Base-by-base conservation (phyloP, 1,284 basidiomycete species). In the Irpex sp. region DNA sequence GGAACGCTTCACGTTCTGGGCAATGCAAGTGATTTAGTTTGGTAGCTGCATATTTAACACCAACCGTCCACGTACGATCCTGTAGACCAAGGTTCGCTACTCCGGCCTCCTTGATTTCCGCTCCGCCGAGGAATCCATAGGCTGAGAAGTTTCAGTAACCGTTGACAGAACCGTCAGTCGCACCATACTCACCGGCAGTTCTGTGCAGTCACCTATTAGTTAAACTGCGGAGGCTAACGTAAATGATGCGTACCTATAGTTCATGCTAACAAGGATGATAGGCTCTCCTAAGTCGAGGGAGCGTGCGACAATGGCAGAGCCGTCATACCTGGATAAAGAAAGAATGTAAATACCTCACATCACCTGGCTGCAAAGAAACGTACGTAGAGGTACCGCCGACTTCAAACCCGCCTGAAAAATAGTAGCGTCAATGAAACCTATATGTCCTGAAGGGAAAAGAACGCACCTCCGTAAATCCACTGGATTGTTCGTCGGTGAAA, bases 391-490 rank as follows among this genome's bases (percentile, higher is more conserved):
- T 62, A 11, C 64, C 63, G 31, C 70, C 70, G 65, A 73, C 64
- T 60, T 75, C 72, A 57, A 76, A 75, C 4, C 74, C 74, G 34
- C 72, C 72, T 72, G 36, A 26, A 56, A 17, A 34, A 36, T 26
- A 38, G 3, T 26, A 26, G 26, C 38, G 17, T 48, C 31, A 9
- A 51, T 15, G 62, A 57, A 11, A 15, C 7, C 11, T 51, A n/a
- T 7, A 17, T 7, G 48, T 7, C 55, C 36, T 8, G n/a, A 69
- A 59, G 63, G 62, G 19, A 37, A 21, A 48, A 4, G 75, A 15
- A 7, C 74, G 62, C 69, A 83, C 77, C 84, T 67, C 84, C 85
- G 62, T 77, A 83, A 51, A 86, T 81, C 82, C 83, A 85, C 82
- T 85, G 62, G n/a, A 11, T 17, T 8, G 17, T 19, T 31, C 17